Base-by-base conservation (phyloP, 2,329 filamentous ascomycete genomes). In the Emericellopsis atlantica region DNA sequence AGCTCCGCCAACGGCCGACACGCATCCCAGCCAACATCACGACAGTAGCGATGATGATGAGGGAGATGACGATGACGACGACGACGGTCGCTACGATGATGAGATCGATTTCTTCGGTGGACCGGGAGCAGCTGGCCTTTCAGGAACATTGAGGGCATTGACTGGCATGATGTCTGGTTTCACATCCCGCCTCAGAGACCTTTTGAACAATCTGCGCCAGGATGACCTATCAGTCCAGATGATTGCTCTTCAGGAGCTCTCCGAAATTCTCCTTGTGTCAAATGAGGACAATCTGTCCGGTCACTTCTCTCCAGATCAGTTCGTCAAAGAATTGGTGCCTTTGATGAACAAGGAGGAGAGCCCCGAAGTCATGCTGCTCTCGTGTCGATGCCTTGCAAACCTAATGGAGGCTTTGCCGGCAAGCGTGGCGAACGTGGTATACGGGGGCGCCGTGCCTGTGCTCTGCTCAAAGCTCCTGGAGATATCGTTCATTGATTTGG, bases 311-410 rank as follows among this genome's bases (percentile, higher is more conserved):
- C 87, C 92, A 2, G 92, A 98, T 61, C 76, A 85, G 8, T 96
- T 92, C 55, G 87, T 98, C 42, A 95, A 95, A 62, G 92, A 98
- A 62, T 70, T 98, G 40, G 88, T 98, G 37, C 64, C 72, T 11
- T 66, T 98, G 50, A 96, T 98, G 92, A 86, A 85, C 54, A 87
- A 93, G 43, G 87, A 94, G 52, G 88, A 93, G 57, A 95, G 95
- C 51, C 85, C 89, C 0, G 92, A 98, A 59, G 86, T 96, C 46
- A 96, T 96, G 90, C 79, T 98, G 11, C 72, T 96, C 45, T 90
- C 92, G 16, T 98, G 92, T 56, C 84, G 93, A 45, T 96, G 87
- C 60, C 74, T 98, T 51, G 92, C 92, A 44, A 96, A 98, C 57
- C 63, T 98, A 42, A 98, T 98, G 92, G 92, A 98, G 59, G 93